phyloP scores from a whole-genome alignment of 495 filamentous ascomycete genomes.

The Glonium stellatum region DNA sequence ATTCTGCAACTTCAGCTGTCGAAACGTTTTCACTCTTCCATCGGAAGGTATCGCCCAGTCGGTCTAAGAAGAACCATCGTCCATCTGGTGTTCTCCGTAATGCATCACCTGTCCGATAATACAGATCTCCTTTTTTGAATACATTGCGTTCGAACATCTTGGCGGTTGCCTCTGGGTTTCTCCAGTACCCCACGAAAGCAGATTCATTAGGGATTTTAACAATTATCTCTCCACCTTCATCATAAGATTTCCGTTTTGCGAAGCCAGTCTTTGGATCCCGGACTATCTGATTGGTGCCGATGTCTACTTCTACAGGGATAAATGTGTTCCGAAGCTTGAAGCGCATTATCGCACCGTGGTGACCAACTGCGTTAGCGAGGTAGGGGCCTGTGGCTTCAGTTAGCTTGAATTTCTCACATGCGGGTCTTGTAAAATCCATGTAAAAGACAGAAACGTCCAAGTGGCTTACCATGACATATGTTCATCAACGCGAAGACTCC shows the following conservation, averaged over 20 bases:
- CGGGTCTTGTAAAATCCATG: neutral
- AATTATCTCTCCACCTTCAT: conserved; percentile 68
- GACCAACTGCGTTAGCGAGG: conserved; percentile 57
- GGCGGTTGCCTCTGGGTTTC: conserved; percentile 55
- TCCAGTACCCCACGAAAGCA: conserved; percentile 62
- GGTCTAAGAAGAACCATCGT: conserved; percentile 70
- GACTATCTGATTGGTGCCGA: conserved; percentile 55
- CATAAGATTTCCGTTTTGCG: conserved; percentile 54
- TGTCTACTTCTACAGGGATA: conserved; percentile 62
- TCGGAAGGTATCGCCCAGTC: conserved; percentile 71
- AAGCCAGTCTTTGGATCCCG: conserved; percentile 62
- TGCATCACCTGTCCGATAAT: conserved; percentile 69
- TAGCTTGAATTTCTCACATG: neutral
- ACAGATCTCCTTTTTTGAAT: conserved; percentile 67
- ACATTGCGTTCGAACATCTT: conserved; percentile 67
- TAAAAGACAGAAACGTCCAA: neutral
- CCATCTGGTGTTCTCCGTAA: conserved; percentile 58
- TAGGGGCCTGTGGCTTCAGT: conserved; percentile 48
- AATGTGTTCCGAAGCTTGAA: conserved; percentile 44
- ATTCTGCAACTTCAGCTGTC: conserved; percentile 67
- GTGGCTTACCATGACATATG: conserved; percentile 20
- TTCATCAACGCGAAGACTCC: conserved; percentile 34
- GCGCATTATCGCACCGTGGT: conserved; percentile 59
- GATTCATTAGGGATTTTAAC: conserved; percentile 54
- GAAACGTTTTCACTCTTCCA: conserved; percentile 84